These are phyloP conservation scores for Chlorella sorokiniana DNA, from an alignment of 139 green algal species.

Conservation along the genomic window DNA sequence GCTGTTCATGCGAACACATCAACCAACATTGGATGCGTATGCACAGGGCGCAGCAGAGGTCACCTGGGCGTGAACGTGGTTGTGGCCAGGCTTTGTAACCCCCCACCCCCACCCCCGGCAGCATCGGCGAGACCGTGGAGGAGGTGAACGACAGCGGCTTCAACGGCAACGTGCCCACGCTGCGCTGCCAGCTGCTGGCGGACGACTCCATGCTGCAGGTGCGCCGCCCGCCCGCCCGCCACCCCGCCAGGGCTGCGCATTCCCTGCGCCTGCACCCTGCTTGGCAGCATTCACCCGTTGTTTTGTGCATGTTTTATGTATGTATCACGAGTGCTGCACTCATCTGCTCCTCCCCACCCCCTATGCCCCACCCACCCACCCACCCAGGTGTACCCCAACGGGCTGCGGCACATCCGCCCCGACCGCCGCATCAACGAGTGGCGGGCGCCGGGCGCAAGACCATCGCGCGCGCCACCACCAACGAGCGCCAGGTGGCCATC, in stretches of 20 bases:
- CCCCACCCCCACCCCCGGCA: slow-evolving; percentile 47
- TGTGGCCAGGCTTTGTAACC: not conserved
- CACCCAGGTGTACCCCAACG: slow-evolving; percentile 82
- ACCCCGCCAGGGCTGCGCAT: not conserved
- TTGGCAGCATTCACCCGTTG: not conserved
- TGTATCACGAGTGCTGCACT: not conserved
- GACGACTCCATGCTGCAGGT: slow-evolving; percentile 94
- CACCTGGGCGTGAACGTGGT: too few species aligned
- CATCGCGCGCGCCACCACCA: slow-evolving; percentile 72
- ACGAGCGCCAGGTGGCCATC: slow-evolving; percentile 85
- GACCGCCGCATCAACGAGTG: slow-evolving; percentile 97
- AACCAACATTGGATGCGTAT: too few species aligned
- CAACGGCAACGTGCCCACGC: slow-evolving; percentile 78
- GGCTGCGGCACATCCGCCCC: slow-evolving; percentile 91
- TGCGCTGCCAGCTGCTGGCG: slow-evolving; percentile 83
- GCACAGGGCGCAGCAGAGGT: too few species aligned
- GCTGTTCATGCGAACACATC: too few species aligned
- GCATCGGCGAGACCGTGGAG: slow-evolving; percentile 97
- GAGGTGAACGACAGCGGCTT: slow-evolving; percentile 96
- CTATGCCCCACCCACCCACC: not conserved
- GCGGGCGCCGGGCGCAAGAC: slow-evolving; percentile 82
- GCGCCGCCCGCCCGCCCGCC: not conserved
- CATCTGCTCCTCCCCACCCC: not conserved
- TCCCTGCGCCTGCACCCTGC: not conserved
- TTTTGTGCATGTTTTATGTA: not conserved